phyloP scores from a whole-genome alignment of 1,284 basidiomycete species.

The Phellopilus nigrolimitatus region DNA sequence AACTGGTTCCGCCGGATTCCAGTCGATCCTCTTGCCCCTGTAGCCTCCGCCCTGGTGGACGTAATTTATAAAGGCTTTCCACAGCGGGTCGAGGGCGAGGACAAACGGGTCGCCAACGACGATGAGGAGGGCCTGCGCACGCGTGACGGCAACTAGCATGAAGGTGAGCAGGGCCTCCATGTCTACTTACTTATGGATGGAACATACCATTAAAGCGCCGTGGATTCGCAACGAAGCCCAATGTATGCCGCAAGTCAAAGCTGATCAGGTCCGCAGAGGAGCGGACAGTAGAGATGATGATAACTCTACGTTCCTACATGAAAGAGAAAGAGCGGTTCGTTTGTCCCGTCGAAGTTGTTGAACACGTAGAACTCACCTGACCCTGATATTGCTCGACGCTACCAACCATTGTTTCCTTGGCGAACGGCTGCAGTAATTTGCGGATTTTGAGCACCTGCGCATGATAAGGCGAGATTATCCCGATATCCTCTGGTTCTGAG shows the following conservation, averaged over 20 bases:
- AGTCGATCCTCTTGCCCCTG: constrained; percentile 42
- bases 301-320: constrained; percentile 34
- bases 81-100: constrained; percentile 45
- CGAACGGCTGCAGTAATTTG: constrained; percentile 29
- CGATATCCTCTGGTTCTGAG: constrained; percentile 39
- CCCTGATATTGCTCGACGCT: constrained; percentile 63
- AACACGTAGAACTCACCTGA: constrained; percentile 39
- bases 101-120: constrained; percentile 52
- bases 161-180: too few relatives aligned
- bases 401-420: constrained; percentile 45
- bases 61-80: constrained; percentile 51
- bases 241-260: constrained; percentile 38
- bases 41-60: constrained; percentile 42
- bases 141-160: constrained; percentile 36
- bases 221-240: constrained; percentile 43
- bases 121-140: constrained; percentile 54
- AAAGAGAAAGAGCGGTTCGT: not conserved
- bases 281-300: constrained; percentile 44
- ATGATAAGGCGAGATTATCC: constrained; percentile 52
- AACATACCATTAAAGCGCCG: constrained; percentile 42
- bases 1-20: constrained; percentile 42
- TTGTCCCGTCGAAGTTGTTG: not conserved
- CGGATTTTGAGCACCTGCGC: constrained; percentile 49
- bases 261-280: constrained; percentile 35
- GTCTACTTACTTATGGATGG: too few relatives aligned